These are phyloP conservation scores for Ordospora pajunii DNA, from an alignment of 371 early-diverging fungal genomes.

Conservation along the genomic window DNA sequence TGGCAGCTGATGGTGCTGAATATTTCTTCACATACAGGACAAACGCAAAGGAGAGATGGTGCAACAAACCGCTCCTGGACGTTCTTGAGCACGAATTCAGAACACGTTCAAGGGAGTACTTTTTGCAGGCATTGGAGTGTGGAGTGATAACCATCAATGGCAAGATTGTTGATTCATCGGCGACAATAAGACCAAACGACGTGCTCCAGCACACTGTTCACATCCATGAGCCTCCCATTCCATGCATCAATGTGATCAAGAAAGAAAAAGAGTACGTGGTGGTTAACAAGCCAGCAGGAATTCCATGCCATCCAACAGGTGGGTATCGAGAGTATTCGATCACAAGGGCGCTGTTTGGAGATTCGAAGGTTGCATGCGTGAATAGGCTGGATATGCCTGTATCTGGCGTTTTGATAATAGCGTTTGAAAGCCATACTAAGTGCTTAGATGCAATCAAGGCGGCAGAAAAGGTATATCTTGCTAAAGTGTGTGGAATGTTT, in stretches of 20 bases:
- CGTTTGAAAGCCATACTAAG: conserved; percentile 40
- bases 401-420: conserved; percentile 61
- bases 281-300: conserved; percentile 61
- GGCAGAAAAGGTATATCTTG: conserved; percentile 59
- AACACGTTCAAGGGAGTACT: conserved; percentile 51
- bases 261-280: conserved; percentile 53
- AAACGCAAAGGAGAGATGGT: conserved; percentile 61
- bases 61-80: conserved; percentile 47
- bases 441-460: conserved; percentile 44
- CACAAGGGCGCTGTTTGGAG: conserved; percentile 35
- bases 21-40: conserved; percentile 56
- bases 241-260: conserved; percentile 49
- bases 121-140: conserved; percentile 48
- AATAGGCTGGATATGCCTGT: conserved; percentile 62
- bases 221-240: conserved; percentile 58
- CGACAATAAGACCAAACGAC: conserved; percentile 53
- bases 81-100: conserved; percentile 56
- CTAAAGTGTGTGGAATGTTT: conserved; percentile 58
- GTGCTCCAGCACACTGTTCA: conserved; percentile 59
- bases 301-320: conserved; percentile 62
- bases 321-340: conserved; percentile 58
- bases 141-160: conserved; percentile 61
- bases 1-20: conserved; percentile 1
- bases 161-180: conserved; percentile 23
- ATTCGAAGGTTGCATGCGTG: conserved; percentile 46